Base-by-base conservation (phyloP, 2,329 filamentous ascomycete genomes). In the Fusarium fracticaudum region DNA sequence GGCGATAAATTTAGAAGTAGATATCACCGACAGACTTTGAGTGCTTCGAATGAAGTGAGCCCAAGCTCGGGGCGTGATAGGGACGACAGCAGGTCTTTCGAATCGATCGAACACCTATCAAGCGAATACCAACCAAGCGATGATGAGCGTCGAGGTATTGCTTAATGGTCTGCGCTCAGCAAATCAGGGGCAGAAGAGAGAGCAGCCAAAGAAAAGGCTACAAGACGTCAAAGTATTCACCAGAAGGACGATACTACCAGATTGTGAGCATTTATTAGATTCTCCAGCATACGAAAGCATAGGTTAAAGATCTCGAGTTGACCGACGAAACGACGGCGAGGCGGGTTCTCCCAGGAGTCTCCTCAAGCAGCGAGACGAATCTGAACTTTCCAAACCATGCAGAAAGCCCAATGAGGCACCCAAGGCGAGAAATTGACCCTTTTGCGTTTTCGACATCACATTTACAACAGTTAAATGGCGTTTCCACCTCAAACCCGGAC, bases 221-320 rank as follows among this genome's bases (percentile, higher is more conserved):
- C 5, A 45, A 8, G n/a, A 4, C 43, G 24, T 26, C 17, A 26
- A 26, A 13, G n/a, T 45, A 26, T 26, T 24, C 17, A 20, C 12
- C 24, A 24, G 1, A 26, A 45, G 17, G 12, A 1, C 13, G 0
- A 45, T 26, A 45, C 24, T 1, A 4, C 24, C 8, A 20, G 11
- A 26, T 20, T 20, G 12, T 26, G 43, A 17, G 7, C 24, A 2
- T 5, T 26, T 26, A 45, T 20, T 18, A 45, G 43, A 18, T 35
- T 1, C 33, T 35, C 33, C 8, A 35, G 33, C 33, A n/a, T 43
- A 43, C 40, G 4, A 9, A n/a, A 43, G 40, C 14, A n/a, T 9
- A 43, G 41, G 41, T 17, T 2, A 43, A 43, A 43, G 41, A 17
- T 43, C 8, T 9, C 14, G 41, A n/a, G 41, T 43, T 11, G 9